Evolutionary conservation across 2,329 filamentous ascomycete species (phyloP).

Genomic region (Xylariaceae sp.): DNA sequence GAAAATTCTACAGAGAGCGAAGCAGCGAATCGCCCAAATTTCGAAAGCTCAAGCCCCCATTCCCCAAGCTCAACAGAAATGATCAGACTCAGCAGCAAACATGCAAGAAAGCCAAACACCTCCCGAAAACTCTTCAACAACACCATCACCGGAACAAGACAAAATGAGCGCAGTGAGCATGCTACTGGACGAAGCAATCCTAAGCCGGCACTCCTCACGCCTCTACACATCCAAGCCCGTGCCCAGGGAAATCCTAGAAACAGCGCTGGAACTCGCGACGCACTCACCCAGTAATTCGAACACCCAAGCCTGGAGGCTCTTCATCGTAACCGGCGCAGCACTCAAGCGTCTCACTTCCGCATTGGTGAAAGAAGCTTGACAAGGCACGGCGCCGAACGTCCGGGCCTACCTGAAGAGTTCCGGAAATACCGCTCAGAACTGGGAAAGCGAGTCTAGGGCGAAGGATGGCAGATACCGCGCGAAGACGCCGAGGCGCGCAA

Average conservation of each 20-base stretch:
- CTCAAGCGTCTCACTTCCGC: slow-evolving; percentile 8
- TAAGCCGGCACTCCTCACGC: slow-evolving; percentile 17
- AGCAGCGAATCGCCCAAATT: neutral
- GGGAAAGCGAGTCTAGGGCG: slow-evolving; percentile 16
- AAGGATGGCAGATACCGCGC: slow-evolving; percentile 16
- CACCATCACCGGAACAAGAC: neutral
- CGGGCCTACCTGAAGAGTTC: slow-evolving; percentile 9
- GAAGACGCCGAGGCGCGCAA: slow-evolving; percentile 13
- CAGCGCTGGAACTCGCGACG: slow-evolving; percentile 11
- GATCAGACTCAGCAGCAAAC: neutral
- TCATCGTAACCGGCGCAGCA: slow-evolving; percentile 10
- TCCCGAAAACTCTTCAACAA: neutral
- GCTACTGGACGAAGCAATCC: slow-evolving; percentile 19
- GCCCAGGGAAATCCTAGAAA: slow-evolving; percentile 6
- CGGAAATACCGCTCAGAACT: slow-evolving; percentile 13
- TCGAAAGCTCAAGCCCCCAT: neutral
- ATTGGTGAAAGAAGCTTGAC: slow-evolving; percentile 3
- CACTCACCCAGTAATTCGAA: slow-evolving; percentile 23
- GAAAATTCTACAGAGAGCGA: no score
- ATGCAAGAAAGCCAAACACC: neutral
- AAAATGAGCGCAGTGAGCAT: slow-evolving; percentile 5
- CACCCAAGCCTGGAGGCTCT: slow-evolving; percentile 22
- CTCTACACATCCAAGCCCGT: slow-evolving; percentile 11
- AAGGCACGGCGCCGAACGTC: slow-evolving; percentile 2
- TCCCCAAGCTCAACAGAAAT: neutral